Evolutionary conservation across 805 yeast genomes (phyloP).

Genomic region (Danielia oregonensis): DNA sequence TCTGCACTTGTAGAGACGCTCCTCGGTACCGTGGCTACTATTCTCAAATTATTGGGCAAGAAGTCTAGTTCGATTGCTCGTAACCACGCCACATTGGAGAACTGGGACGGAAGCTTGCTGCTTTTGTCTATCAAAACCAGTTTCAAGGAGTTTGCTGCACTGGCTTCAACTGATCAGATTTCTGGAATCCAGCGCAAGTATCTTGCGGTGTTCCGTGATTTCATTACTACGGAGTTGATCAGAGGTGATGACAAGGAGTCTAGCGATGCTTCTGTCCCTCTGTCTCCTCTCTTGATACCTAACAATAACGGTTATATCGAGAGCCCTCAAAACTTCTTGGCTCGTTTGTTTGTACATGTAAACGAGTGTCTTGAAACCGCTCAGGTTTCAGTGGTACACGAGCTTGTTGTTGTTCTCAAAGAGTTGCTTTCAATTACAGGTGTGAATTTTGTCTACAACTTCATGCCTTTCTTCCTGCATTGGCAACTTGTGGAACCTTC

Average conservation of each 20-base stretch:
- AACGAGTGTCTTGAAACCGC: slow-evolving; percentile 29
- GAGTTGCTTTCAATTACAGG: slow-evolving; percentile 36
- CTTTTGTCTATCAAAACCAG: slow-evolving; percentile 21
- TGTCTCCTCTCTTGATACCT: slow-evolving; percentile 26
- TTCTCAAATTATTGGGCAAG: slow-evolving; percentile 28
- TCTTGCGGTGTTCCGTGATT: slow-evolving; percentile 34
- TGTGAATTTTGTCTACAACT: slow-evolving; percentile 43
- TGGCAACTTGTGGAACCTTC: slow-evolving; percentile 32
- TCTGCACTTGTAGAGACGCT: slow-evolving; percentile 24
- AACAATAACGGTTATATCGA: slow-evolving; percentile 42
- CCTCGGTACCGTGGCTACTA: slow-evolving; percentile 28
- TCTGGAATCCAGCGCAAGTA: slow-evolving; percentile 36
- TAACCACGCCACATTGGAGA: slow-evolving; percentile 39
- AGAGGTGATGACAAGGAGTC: slow-evolving; percentile 5
- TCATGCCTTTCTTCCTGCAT: slow-evolving; percentile 42
- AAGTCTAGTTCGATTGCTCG: slow-evolving; percentile 37
- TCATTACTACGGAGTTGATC: slow-evolving; percentile 29
- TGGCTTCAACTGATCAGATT: slow-evolving; percentile 20
- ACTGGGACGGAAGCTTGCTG: slow-evolving; percentile 42
- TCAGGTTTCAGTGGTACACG: slow-evolving; percentile 10
- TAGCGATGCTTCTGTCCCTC: slow-evolving; percentile 5
- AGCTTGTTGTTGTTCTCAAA: slow-evolving; percentile 21
- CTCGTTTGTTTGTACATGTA: slow-evolving; percentile 35
- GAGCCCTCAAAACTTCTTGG: slow-evolving; percentile 37
- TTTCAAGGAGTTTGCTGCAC: slow-evolving; percentile 7